These are phyloP conservation scores for Geosmithia putterillii DNA, from an alignment of 2,329 filamentous ascomycete species.

Conservation along the genomic window DNA sequence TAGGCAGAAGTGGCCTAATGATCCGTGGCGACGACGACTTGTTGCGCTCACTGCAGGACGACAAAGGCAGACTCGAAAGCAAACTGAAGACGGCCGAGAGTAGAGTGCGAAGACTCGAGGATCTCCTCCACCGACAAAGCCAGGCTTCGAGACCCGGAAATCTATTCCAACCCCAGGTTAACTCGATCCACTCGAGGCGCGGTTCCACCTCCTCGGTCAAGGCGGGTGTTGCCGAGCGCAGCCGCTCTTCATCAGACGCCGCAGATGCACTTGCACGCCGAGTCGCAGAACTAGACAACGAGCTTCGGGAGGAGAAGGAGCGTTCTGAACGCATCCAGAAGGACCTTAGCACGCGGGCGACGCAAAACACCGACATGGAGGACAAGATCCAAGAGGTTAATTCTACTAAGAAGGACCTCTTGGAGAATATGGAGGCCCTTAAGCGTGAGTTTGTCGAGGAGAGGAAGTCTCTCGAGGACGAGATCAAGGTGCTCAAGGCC, in stretches of 20 bases:
- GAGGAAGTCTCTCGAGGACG: constrained; percentile 68
- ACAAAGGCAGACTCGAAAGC: constrained; percentile 63
- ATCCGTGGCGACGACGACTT: constrained; percentile 82
- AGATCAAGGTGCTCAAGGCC: constrained; percentile 64
- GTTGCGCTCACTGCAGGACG: constrained; percentile 63
- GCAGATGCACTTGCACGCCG: constrained; percentile 32
- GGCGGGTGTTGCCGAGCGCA: constrained; percentile 30
- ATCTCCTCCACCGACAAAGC: constrained; percentile 76
- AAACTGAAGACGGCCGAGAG: constrained; percentile 77
- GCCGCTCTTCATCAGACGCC: constrained; percentile 32
- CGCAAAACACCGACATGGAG: constrained; percentile 48
- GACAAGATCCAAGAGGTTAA: constrained; percentile 72
- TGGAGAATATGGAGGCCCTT: constrained; percentile 87
- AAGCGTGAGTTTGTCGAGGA: constrained; percentile 82
- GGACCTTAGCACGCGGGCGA: constrained; percentile 48
- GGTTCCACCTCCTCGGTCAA: constrained; percentile 36
- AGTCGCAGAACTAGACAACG: constrained; percentile 59
- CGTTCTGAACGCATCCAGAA: constrained; percentile 53
- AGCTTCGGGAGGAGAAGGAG: constrained; percentile 64
- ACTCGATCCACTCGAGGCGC: constrained; percentile 30
- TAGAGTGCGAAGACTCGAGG: constrained; percentile 80
- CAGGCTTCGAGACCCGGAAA: constrained; percentile 43
- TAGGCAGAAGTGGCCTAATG: constrained; percentile 77
- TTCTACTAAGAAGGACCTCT: constrained; percentile 84
- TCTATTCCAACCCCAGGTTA: constrained; percentile 38